phyloP scores from a whole-genome alignment of 2,329 filamentous ascomycete genomes.

The Fusarium sp. region DNA sequence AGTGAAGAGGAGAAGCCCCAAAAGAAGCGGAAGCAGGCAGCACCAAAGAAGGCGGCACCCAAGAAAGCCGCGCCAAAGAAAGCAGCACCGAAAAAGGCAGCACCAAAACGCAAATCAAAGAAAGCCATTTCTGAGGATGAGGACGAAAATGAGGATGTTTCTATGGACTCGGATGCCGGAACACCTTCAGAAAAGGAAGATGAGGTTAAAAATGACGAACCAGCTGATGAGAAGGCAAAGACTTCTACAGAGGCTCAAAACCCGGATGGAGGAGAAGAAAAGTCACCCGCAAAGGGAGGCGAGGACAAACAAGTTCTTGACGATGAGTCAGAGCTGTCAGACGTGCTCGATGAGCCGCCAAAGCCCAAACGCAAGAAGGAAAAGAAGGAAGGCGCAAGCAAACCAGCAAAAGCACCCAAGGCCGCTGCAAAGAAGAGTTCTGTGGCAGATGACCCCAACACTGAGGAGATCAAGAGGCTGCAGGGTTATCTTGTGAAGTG shows the following conservation, averaged over 20 bases:
- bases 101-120: slow-evolving; percentile 35
- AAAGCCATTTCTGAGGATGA: slow-evolving; percentile 49
- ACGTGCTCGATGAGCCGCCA: slow-evolving; percentile 78
- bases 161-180: slow-evolving; percentile 30
- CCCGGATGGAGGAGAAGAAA: slow-evolving; percentile 5
- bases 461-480: slow-evolving; percentile 86
- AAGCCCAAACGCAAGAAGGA: slow-evolving; percentile 67
- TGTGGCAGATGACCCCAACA: slow-evolving; percentile 66
- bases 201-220: background rate
- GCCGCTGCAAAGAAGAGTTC: slow-evolving; percentile 48
- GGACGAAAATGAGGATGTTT: slow-evolving; percentile 21
- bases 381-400: slow-evolving; percentile 46
- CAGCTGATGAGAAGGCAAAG: slow-evolving; percentile 1
- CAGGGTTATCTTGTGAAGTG: slow-evolving; percentile 91
- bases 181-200: slow-evolving; percentile 10
- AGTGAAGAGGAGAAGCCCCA: slow-evolving; percentile 44
- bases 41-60: slow-evolving; percentile 9
- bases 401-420: slow-evolving; percentile 47
- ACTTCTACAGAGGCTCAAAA: slow-evolving; percentile 8
- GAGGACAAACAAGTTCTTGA: slow-evolving; percentile 40
- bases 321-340: slow-evolving; percentile 56
- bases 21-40: slow-evolving; percentile 35
- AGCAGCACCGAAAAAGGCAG: slow-evolving; percentile 2
- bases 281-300: slow-evolving; percentile 28
- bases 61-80: slow-evolving; percentile 13